Percentiles rank a stretch among this genome's conserved stretches.
These are phyloP conservation scores for Coprinellus aureogranulatus DNA, from an alignment of 768 basidiomycete genomes.

Conservation along the genomic window DNA sequence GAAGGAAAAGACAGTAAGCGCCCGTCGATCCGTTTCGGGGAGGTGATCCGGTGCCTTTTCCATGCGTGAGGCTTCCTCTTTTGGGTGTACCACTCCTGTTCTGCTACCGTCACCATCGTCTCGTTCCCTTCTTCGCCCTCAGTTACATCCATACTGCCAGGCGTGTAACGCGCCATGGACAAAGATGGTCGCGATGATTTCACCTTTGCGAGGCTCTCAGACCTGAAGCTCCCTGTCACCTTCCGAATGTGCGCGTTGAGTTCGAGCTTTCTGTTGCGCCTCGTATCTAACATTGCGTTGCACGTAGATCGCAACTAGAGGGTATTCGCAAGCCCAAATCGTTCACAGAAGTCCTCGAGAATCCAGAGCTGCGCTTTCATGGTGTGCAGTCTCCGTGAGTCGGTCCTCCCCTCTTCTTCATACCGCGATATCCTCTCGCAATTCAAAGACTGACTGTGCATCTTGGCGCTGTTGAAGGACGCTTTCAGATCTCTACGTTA, in stretches of 20 bases:
- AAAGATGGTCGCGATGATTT: constrained; percentile 78
- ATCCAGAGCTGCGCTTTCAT: constrained; percentile 78
- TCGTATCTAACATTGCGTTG: neutral
- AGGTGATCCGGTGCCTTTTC: neutral
- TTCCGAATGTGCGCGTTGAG: constrained; percentile 65
- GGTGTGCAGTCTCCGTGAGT: constrained; percentile 79
- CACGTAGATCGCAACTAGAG: constrained; percentile 75
- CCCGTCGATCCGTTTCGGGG: neutral
- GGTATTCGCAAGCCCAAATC: constrained; percentile 70
- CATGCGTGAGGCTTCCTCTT: neutral
- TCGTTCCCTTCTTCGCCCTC: neutral
- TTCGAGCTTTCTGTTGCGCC: neutral
- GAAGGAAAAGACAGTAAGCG: no score
- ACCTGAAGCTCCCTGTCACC: constrained; percentile 84
- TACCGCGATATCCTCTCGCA: neutral
- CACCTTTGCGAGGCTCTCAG: constrained; percentile 87
- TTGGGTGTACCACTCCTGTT: neutral
- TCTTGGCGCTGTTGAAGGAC: constrained; percentile 44
- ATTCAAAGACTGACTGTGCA: neutral
- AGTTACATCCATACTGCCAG: neutral
- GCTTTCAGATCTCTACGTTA: constrained; percentile 90
- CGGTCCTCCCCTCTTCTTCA: neutral
- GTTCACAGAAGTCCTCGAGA: constrained; percentile 78
- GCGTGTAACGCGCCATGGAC: constrained; percentile 34
- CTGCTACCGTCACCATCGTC: neutral